A percentile compares a stretch with the other conserved stretches of the same genome.
phyloP scores from a whole-genome alignment of 2,329 filamentous ascomycete genomes.

The Amauroascus verrucosus region DNA sequence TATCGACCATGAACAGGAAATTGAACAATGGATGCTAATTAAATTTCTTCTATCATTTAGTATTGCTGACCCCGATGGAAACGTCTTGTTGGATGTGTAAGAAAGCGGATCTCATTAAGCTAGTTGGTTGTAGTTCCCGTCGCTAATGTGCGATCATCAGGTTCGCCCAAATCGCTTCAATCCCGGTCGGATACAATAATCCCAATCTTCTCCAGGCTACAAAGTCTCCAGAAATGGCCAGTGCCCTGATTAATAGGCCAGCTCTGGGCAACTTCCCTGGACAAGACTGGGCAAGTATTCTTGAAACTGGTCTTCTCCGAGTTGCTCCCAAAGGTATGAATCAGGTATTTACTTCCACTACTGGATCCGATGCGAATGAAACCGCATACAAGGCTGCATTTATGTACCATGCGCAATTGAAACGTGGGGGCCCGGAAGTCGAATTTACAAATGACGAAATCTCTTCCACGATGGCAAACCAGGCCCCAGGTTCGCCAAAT shows the following conservation, averaged over 20 bases:
- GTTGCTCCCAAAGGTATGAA: slow-evolving; percentile 73
- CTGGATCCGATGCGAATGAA: slow-evolving; percentile 88
- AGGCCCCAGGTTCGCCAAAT: slow-evolving; percentile 64
- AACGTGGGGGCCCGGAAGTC: slow-evolving; percentile 65
- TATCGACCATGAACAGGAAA: too few relatives aligned
- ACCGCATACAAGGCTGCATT: slow-evolving; percentile 92
- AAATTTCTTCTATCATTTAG: slow-evolving; percentile 17
- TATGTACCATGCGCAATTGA: slow-evolving; percentile 75
- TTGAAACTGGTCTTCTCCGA: slow-evolving; percentile 68
- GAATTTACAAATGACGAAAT: slow-evolving; percentile 75
- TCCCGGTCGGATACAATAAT: slow-evolving; percentile 90
- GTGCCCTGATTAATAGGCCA: slow-evolving; percentile 74
- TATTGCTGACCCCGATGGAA: slow-evolving; percentile 43
- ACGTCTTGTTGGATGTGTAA: slow-evolving; percentile 43
- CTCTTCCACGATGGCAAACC: slow-evolving; percentile 65
- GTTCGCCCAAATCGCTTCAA: slow-evolving; percentile 86
- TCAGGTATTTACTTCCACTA: slow-evolving; percentile 84
- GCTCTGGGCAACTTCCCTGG: slow-evolving; percentile 86
- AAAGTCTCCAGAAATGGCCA: slow-evolving; percentile 66
- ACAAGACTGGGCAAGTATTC: slow-evolving; percentile 68
- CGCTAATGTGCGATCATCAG: slow-evolving; percentile 30
- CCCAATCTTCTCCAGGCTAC: slow-evolving; percentile 60
- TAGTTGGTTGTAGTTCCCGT: not conserved
- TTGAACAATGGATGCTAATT: not conserved
- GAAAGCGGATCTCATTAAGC: slow-evolving; percentile 14